Conservation (phyloP, 495 filamentous ascomycete species). For the Xylaria grammica region DNA sequence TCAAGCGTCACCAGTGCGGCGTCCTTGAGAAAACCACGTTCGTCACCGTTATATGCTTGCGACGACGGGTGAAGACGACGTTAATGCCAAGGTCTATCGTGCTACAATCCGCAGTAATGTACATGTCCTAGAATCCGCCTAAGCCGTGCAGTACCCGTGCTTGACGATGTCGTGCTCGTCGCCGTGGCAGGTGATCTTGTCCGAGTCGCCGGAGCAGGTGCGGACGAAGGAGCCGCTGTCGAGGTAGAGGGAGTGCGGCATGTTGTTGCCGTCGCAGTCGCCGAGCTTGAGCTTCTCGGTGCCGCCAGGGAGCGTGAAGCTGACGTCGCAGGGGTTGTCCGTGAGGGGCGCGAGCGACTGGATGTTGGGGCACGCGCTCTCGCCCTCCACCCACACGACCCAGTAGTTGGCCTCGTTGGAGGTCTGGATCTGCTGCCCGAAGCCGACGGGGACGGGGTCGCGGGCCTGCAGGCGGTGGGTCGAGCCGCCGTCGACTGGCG, state of each 20-base stretch:
- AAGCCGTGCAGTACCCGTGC: neutral
- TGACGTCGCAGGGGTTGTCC: neutral
- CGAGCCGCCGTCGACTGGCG: neutral
- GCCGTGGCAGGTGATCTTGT: neutral
- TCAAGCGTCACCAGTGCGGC: too few species aligned
- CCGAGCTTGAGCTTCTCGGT: neutral
- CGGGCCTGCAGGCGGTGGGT: neutral
- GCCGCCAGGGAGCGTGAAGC: neutral
- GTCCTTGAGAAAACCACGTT: too few species aligned
- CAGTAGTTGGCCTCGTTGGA: slow-evolving; percentile 1
- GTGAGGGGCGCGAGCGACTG: neutral
- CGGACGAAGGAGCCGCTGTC: neutral
- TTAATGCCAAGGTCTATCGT: too few species aligned
- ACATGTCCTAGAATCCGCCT: too few species aligned
- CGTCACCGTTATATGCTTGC: too few species aligned
- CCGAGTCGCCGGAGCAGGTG: neutral
- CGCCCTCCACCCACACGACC: neutral
- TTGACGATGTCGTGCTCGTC: neutral
- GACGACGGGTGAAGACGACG: too few species aligned
- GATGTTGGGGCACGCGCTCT: neutral
- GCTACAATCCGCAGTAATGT: too few species aligned
- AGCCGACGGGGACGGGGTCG: neutral
- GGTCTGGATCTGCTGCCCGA: neutral
- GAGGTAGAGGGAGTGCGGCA: neutral
- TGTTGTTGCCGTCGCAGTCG: slow-evolving; percentile 1